These are phyloP conservation scores for Rhizophlyctis rosea DNA, from an alignment of 192 early-diverging fungal species.

Conservation along the genomic window DNA sequence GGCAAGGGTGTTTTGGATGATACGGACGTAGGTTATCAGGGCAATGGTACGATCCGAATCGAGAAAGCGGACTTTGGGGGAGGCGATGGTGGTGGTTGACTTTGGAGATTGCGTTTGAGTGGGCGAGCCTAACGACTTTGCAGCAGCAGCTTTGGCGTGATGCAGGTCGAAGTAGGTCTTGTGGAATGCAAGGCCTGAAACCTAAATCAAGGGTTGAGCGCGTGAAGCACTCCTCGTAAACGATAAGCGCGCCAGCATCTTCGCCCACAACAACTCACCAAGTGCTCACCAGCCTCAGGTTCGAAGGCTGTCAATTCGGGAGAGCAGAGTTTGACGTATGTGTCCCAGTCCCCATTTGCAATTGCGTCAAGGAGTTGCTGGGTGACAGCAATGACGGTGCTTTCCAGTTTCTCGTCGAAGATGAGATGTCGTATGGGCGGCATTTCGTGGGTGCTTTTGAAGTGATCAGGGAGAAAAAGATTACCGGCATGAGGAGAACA, in stretches of 20 bases:
- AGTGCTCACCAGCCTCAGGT: constrained; percentile 35
- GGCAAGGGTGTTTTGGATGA: constrained; percentile 28
- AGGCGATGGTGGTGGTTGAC: constrained; percentile 21
- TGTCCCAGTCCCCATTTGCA: constrained; percentile 36
- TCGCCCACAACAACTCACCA: constrained; percentile 6
- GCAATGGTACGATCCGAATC: constrained; percentile 33
- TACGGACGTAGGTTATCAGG: constrained; percentile 36
- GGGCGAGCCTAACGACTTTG: not conserved
- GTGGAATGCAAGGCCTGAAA: constrained; percentile 45
- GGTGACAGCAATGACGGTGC: constrained; percentile 25
- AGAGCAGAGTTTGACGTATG: constrained; percentile 29
- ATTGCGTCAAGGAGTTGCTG: constrained; percentile 33
- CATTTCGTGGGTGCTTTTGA: too few species aligned
- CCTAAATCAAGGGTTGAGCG: not conserved
- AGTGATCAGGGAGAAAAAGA: too few species aligned
- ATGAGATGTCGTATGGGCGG: constrained; percentile 19
- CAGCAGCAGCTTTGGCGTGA: constrained; percentile 1
- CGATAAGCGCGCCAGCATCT: not conserved
- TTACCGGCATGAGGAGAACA: too few species aligned
- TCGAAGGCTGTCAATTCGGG: constrained; percentile 42
- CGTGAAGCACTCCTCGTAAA: not conserved
- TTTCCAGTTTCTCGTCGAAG: constrained; percentile 20
- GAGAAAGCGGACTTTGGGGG: constrained; percentile 32
- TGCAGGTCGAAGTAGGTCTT: constrained; percentile 40
- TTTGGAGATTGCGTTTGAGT: not conserved